phyloP scores from a whole-genome alignment of 2,329 filamentous ascomycete genomes.

The Exophiala xenobiotica region DNA sequence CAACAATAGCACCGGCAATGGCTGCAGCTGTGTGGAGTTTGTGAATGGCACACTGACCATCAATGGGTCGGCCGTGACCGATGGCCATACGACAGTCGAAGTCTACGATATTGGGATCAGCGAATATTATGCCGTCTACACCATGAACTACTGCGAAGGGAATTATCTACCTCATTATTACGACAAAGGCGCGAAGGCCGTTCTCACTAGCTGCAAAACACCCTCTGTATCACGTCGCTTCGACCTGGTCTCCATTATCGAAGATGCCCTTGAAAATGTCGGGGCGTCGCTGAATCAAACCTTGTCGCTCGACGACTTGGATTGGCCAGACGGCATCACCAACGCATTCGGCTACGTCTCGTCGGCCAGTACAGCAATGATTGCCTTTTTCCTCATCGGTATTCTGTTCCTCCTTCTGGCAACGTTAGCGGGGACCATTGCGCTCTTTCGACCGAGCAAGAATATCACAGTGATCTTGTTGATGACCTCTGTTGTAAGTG shows the following conservation, averaged over 20 bases:
- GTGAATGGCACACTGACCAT: slow-evolving; percentile 5
- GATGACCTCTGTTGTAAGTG: slow-evolving; percentile 1
- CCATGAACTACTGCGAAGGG: slow-evolving; percentile 8
- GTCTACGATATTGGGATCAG: neutral
- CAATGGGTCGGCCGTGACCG: neutral
- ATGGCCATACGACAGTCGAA: neutral
- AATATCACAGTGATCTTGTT: neutral
- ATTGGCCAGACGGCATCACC: slow-evolving; percentile 7
- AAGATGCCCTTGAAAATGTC: neutral
- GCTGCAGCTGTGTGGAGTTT: slow-evolving; percentile 11
- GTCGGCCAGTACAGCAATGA: slow-evolving; percentile 1
- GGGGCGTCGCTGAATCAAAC: neutral
- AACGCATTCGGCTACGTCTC: slow-evolving; percentile 6
- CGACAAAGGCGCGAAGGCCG: neutral
- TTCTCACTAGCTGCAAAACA: slow-evolving; percentile 3
- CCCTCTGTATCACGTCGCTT: slow-evolving; percentile 1
- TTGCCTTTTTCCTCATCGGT: slow-evolving; percentile 10
- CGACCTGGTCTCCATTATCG: slow-evolving; percentile 5
- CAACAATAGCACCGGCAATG: slow-evolving; percentile 7
- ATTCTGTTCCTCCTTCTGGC: slow-evolving; percentile 1
- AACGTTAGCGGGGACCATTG: neutral
- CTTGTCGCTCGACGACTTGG: slow-evolving; percentile 3
- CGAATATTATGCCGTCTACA: slow-evolving; percentile 4
- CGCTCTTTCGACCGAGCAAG: neutral
- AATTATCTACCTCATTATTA: slow-evolving; percentile 2